Evolutionary conservation across 305 asterid genomes (phyloP).

Genomic region (Fraxinus latifolia): DNA sequence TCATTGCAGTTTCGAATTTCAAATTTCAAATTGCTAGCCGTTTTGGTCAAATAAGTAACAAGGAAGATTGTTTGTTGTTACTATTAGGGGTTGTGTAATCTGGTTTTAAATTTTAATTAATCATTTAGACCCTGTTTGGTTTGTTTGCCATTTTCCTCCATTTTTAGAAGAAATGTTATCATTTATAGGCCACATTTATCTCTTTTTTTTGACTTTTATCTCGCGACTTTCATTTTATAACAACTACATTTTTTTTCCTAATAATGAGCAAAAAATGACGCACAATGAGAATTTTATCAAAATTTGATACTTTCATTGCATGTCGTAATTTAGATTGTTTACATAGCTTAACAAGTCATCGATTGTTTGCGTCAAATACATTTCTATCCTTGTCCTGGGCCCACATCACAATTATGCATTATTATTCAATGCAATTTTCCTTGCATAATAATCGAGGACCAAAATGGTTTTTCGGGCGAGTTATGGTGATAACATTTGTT

Average conservation of each 20-base stretch:
- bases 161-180: no score
- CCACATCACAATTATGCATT: background rate
- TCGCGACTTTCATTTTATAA: no score
- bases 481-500: background rate
- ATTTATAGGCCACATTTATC: no score
- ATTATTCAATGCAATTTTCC: background rate
- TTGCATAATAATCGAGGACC: background rate
- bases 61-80: background rate
- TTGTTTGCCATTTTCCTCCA: no score
- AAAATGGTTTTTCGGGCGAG: background rate
- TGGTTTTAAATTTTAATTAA: background rate
- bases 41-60: background rate
- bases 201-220: no score
- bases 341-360: background rate
- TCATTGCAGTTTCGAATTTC: slow-evolving; percentile 30
- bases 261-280: no score
- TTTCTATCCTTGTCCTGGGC: background rate
- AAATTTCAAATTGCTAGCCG: slow-evolving; percentile 30
- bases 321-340: no score
- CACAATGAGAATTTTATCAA: no score
- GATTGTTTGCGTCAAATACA: background rate
- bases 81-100: background rate
- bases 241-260: no score
- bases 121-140: background rate
- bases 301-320: background rate